Percentiles rank a stretch among this genome's conserved stretches.
Conservation (phyloP, 208 protist species). For the Crithidia acanthocephali region DNA sequence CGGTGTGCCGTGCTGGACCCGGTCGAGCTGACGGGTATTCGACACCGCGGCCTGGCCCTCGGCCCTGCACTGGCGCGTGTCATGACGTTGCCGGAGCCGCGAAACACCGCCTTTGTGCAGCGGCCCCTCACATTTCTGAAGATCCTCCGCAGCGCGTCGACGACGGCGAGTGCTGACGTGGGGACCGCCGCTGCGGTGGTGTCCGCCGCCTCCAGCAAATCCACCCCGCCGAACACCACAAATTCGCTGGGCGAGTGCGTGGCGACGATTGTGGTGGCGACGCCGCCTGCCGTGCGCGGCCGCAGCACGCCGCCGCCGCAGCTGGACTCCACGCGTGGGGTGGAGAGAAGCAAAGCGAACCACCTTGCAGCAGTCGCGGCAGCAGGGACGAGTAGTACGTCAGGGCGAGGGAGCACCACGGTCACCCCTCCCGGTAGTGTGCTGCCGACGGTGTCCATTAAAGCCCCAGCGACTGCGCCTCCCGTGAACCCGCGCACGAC, state of each 20-base stretch:
- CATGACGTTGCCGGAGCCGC: conserved; percentile 29
- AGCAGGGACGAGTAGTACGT: too few relatives aligned
- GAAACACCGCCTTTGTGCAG: conserved; percentile 21
- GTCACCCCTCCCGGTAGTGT: background rate
- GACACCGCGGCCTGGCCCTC: conserved; percentile 49
- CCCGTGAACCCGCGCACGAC: background rate
- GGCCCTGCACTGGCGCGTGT: conserved; percentile 57
- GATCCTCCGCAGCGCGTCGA: conserved; percentile 2
- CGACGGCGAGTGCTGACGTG: conserved; percentile 1
- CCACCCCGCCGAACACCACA: background rate
- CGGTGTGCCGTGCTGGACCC: conserved; percentile 51
- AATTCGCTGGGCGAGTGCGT: background rate
- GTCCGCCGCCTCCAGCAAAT: background rate
- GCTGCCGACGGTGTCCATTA: background rate
- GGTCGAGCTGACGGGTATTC: conserved; percentile 47
- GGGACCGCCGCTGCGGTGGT: background rate
- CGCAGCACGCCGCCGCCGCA: background rate
- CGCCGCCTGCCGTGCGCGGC: background rate
- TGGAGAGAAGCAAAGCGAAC: background rate
- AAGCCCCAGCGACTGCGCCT: background rate
- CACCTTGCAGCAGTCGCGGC: too few relatives aligned
- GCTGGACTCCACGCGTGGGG: background rate
- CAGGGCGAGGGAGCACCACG: too few relatives aligned
- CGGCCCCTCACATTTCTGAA: conserved; percentile 29
- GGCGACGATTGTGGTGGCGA: background rate